These are phyloP conservation scores for Leishmania aethiopica DNA, from an alignment of 208 protist species.

Conservation along the genomic window DNA sequence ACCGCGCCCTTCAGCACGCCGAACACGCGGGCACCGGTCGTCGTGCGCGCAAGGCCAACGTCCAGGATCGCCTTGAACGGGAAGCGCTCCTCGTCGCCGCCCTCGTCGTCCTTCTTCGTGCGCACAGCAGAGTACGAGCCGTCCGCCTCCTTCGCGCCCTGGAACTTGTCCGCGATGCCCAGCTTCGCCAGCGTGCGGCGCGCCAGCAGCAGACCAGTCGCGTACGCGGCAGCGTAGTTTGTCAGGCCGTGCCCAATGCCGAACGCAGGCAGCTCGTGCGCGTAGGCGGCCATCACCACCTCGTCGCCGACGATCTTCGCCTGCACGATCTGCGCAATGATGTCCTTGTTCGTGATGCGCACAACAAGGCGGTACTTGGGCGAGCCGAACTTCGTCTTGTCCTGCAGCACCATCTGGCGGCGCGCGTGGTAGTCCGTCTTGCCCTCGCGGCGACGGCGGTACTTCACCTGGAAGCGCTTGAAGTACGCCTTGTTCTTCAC, in stretches of 20 bases:
- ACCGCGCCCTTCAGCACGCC: constrained; percentile 95
- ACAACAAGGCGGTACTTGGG: constrained; percentile 99
- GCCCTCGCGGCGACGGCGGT: constrained; percentile 96
- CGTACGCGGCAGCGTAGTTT: constrained; percentile 98
- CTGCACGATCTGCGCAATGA: constrained; percentile 97
- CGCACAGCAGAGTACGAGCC: constrained; percentile 82
- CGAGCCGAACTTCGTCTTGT: constrained; percentile 99
- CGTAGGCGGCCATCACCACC: constrained; percentile 95
- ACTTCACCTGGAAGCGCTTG: constrained; percentile 99
- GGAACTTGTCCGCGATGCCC: constrained; percentile 94
- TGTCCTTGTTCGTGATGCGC: constrained; percentile 97
- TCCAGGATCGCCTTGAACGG: constrained; percentile 98
- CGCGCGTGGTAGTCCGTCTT: constrained; percentile 99
- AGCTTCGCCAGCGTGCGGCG: constrained; percentile 97
- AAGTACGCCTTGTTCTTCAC: constrained; percentile 97
- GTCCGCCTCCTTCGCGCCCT: constrained; percentile 91
- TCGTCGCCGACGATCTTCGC: constrained; percentile 96
- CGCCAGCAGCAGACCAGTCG: constrained; percentile 97
- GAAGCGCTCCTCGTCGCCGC: constrained; percentile 84
- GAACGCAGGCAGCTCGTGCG: constrained; percentile 97
- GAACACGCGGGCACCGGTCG: constrained; percentile 96
- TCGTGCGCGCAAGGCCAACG: constrained; percentile 97
- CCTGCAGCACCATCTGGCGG: constrained; percentile 96
- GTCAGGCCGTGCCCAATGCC: constrained; percentile 97
- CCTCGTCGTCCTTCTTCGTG: constrained; percentile 81